Conservation (phyloP, 352 stramenopile species). For the Pseudoperonospora humuli region DNA sequence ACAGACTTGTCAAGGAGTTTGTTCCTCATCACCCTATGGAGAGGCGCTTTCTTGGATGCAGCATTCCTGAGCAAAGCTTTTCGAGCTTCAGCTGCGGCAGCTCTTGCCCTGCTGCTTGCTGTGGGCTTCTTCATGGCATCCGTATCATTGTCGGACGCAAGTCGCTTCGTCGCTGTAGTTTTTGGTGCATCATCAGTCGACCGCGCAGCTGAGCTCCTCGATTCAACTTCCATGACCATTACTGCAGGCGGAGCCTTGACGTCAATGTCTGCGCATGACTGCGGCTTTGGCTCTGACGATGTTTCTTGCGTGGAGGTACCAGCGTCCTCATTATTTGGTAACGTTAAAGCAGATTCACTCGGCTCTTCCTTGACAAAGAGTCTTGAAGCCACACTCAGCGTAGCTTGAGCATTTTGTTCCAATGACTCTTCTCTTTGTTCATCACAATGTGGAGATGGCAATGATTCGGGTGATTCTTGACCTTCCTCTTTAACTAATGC, state of each 20-base stretch:
- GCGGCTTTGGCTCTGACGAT: not conserved
- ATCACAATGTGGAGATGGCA: slow-evolving; percentile 3
- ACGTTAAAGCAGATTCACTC: not conserved
- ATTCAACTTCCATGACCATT: slow-evolving; percentile 2
- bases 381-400: not conserved
- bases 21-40: slow-evolving; percentile 5
- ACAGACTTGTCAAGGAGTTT: not conserved
- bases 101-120: slow-evolving; percentile 17
- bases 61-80: slow-evolving; percentile 16
- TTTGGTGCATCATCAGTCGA: slow-evolving; percentile 5
- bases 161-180: not conserved
- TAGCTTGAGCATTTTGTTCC: slow-evolving; percentile 3
- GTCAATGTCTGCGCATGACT: slow-evolving; percentile 7
- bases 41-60: slow-evolving; percentile 9
- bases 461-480: slow-evolving; percentile 1
- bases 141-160: slow-evolving; percentile 11
- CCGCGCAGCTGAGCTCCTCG: slow-evolving; percentile 11
- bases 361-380: not conserved
- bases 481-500: not conserved
- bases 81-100: slow-evolving; percentile 17
- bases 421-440: slow-evolving; percentile 16
- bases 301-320: not conserved
- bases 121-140: slow-evolving; percentile 27
- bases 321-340: not conserved
- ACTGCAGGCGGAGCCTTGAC: slow-evolving; percentile 7